Conservation (phyloP, 164 flowering plant genomes). For the Piper betle region DNA sequence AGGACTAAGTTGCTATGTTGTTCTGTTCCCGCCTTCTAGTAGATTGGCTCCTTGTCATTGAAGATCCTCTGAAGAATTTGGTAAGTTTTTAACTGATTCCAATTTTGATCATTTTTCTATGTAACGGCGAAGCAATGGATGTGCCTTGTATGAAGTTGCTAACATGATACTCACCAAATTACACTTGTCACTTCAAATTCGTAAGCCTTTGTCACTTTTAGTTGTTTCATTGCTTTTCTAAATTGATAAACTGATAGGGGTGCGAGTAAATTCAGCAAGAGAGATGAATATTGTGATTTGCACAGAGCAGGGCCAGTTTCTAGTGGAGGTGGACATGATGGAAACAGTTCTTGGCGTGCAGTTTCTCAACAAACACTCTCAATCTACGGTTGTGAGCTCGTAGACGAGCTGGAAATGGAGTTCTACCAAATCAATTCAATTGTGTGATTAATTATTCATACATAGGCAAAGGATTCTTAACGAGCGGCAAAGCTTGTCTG, state of each 20-base stretch:
- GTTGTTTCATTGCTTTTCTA: neutral
- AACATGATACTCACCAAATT: too few relatives aligned
- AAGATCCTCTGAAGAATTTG: too few relatives aligned
- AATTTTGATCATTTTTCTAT: too few relatives aligned
- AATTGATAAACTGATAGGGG: neutral
- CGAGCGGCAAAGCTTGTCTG: constrained; percentile 43
- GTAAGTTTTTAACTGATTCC: too few relatives aligned
- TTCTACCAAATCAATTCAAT: constrained; percentile 43
- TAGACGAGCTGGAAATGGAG: constrained; percentile 76
- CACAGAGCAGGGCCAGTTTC: constrained; percentile 20
- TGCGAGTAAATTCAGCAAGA: neutral
- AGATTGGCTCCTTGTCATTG: too few relatives aligned
- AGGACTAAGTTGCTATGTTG: too few relatives aligned
- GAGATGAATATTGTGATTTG: constrained; percentile 41
- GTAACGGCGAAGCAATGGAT: too few relatives aligned
- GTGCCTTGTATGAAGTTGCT: too few relatives aligned
- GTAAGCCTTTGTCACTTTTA: too few relatives aligned
- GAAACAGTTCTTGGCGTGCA: constrained; percentile 44
- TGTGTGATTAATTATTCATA: constrained; percentile 70
- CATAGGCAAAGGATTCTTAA: constrained; percentile 82
- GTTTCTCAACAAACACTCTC: constrained; percentile 32
- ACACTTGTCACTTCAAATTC: too few relatives aligned
- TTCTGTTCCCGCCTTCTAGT: too few relatives aligned
- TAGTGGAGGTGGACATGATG: constrained; percentile 30
- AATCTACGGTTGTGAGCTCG: constrained; percentile 41